Evolutionary conservation across 306 rosid genomes (phyloP).

Genomic region (Cicer judaicum): DNA sequence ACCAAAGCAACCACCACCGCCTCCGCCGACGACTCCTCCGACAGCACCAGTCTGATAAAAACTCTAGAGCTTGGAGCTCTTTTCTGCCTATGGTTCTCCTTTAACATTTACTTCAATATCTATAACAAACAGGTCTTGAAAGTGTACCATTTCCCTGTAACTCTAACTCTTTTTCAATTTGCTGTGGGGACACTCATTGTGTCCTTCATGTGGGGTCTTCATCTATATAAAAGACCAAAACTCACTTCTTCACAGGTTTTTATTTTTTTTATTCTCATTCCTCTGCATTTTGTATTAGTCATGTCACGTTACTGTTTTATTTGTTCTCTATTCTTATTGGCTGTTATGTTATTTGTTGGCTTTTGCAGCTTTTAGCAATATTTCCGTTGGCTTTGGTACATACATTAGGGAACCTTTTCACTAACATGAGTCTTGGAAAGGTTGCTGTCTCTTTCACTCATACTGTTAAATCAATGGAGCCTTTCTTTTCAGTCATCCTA

Average conservation of each 20-base stretch:
- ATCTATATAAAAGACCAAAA: constrained; percentile 80
- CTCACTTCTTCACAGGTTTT: constrained; percentile 74
- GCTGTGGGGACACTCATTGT: constrained; percentile 74
- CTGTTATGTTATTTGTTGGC: neutral
- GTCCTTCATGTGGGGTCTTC: constrained; percentile 75
- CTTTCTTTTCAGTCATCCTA: constrained; percentile 87
- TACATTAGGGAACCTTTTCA: constrained; percentile 85
- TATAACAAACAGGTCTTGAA: constrained; percentile 96
- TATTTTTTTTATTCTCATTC: neutral
- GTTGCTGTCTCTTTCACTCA: constrained; percentile 98
- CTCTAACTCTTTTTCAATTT: constrained; percentile 72
- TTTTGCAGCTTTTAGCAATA: constrained; percentile 75
- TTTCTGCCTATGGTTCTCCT: constrained; percentile 80
- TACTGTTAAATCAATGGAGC: constrained; percentile 93
- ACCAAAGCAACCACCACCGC: constrained; percentile 60
- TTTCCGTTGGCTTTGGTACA: constrained; percentile 85
- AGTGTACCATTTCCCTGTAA: constrained; percentile 75
- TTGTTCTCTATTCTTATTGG: neutral
- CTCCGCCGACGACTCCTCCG: constrained; percentile 38
- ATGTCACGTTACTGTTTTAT: neutral
- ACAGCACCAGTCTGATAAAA: constrained; percentile 35
- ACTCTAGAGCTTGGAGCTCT: constrained; percentile 72
- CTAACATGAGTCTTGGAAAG: constrained; percentile 96
- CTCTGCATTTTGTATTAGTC: neutral
- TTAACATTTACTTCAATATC: constrained; percentile 92